phyloP scores from a whole-genome alignment of 768 basidiomycete species.

The Amanita exitialis region DNA sequence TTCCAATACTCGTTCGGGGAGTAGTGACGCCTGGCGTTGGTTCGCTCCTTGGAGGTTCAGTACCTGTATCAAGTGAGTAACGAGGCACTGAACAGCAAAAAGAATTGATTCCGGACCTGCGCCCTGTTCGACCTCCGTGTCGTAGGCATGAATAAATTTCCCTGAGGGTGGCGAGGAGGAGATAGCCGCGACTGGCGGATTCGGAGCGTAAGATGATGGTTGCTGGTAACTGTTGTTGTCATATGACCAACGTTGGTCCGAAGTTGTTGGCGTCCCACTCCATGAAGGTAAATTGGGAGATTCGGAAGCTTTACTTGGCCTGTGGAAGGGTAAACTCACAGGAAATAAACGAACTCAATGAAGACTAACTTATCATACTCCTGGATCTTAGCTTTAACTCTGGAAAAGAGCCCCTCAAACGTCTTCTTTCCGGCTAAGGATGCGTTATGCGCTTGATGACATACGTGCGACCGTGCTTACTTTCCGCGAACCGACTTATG shows the following conservation, averaged over 20 bases:
- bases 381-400: constrained; percentile 77
- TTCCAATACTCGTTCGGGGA: constrained; percentile 3
- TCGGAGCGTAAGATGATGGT: constrained; percentile 23
- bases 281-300: constrained; percentile 2
- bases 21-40: not conserved
- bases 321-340: not conserved
- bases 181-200: constrained; percentile 9
- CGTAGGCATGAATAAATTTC: constrained; percentile 10
- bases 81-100: not conserved
- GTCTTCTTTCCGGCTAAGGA: constrained; percentile 67
- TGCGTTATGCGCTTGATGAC: not conserved
- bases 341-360: constrained; percentile 13
- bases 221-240: constrained; percentile 12
- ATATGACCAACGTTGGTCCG: constrained; percentile 2
- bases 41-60: not conserved
- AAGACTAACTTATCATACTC: constrained; percentile 53
- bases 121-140: constrained; percentile 8
- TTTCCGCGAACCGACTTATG: constrained; percentile 67
- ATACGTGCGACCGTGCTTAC: constrained; percentile 29
- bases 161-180: constrained; percentile 9
- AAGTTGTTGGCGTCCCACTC: not conserved
- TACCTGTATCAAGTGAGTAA: not conserved
- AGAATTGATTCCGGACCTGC: constrained; percentile 4
- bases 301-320: not conserved
- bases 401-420: constrained; percentile 57